phyloP scores from a whole-genome alignment of 2,329 filamentous ascomycete genomes.

The Fusarium algeriense region DNA sequence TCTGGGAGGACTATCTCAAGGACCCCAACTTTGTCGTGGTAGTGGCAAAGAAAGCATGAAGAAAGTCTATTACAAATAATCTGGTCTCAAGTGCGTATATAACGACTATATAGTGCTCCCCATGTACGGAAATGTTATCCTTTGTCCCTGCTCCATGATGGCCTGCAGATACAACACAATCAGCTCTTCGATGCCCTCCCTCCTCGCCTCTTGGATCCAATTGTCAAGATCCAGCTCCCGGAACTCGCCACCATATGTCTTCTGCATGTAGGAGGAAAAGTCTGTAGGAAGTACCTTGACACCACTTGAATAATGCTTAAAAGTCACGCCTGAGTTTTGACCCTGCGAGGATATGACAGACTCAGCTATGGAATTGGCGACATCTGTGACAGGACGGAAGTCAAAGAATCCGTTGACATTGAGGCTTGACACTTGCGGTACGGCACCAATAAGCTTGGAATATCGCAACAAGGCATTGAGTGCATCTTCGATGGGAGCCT shows the following conservation, averaged over 20 bases:
- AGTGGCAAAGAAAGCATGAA: neutral
- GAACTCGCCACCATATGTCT: neutral
- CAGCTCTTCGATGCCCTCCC: neutral
- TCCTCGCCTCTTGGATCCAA: neutral
- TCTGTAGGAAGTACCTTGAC: neutral
- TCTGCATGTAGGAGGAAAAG: neutral
- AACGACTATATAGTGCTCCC: neutral
- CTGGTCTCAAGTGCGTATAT: too few species aligned
- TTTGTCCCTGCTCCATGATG: neutral
- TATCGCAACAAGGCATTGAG: slow-evolving; percentile 3
- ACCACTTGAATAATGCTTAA: neutral
- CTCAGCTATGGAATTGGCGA: neutral
- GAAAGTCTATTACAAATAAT: too few species aligned
- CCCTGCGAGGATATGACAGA: neutral
- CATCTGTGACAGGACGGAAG: neutral
- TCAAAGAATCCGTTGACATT: neutral
- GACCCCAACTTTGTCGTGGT: slow-evolving; percentile 1
- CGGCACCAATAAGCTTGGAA: neutral
- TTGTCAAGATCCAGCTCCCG: neutral
- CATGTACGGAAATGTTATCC: neutral
- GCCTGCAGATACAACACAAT: slow-evolving; percentile 5
- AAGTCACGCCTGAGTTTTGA: neutral
- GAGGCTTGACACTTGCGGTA: neutral
- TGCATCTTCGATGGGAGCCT: slow-evolving; percentile 1
- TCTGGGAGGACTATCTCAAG: neutral